phyloP scores from a whole-genome alignment of 2,329 filamentous ascomycete genomes.

The Raffaelea arxii region DNA sequence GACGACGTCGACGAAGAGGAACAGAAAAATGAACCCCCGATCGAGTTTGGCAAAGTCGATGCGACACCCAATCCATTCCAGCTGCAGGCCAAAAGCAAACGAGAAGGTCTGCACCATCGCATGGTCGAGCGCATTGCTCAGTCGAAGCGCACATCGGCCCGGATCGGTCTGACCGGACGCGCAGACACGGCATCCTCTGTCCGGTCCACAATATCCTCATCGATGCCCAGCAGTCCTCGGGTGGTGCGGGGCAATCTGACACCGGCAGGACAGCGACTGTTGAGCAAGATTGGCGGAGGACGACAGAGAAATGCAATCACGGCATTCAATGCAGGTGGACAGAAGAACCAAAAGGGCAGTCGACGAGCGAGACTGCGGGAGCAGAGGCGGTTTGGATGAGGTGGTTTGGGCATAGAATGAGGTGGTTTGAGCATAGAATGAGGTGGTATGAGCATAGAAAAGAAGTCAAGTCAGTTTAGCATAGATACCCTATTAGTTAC shows the following conservation, averaged over 20 bases:
- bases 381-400: constrained; percentile 2
- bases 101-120: constrained; percentile 74
- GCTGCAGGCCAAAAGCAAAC: constrained; percentile 60
- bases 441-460: no score
- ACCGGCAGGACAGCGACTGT: constrained; percentile 62
- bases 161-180: constrained; percentile 50
- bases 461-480: no score
- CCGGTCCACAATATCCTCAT: constrained; percentile 34
- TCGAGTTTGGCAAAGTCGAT: constrained; percentile 50
- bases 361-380: constrained; percentile 9
- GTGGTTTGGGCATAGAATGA: no score
- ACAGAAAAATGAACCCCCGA: constrained; percentile 21
- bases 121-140: constrained; percentile 77
- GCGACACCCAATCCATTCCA: constrained; percentile 71
- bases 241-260: constrained; percentile 51
- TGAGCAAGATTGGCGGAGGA: constrained; percentile 47
- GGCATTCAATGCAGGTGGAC: constrained; percentile 7
- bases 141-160: constrained; percentile 55
- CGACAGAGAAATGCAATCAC: constrained; percentile 14
- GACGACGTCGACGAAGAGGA: constrained; percentile 37
- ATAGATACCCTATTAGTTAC: no score
- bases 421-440: no score
- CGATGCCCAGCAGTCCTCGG: constrained; percentile 57
- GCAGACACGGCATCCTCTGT: constrained; percentile 42
- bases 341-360: constrained; percentile 7